phyloP scores from a whole-genome alignment of 768 basidiomycete species.

The Kwoniella bestiolae region DNA sequence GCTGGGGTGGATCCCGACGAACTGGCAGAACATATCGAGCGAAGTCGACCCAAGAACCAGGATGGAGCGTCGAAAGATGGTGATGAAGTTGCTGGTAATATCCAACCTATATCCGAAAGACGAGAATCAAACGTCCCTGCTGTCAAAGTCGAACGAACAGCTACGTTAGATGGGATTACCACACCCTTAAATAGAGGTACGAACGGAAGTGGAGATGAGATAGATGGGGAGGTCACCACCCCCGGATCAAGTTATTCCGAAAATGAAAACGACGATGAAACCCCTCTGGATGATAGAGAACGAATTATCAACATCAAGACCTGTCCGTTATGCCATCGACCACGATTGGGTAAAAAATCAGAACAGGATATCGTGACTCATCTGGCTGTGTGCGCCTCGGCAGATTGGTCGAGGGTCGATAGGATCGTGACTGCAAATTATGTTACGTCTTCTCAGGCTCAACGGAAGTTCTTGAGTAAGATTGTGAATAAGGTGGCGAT shows the following conservation, averaged over 20 bases:
- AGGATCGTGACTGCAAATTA: slow-evolving; percentile 90
- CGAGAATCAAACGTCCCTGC: slow-evolving; percentile 26
- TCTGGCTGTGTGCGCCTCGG: slow-evolving; percentile 90
- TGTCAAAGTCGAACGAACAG: slow-evolving; percentile 36
- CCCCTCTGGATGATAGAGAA: slow-evolving; percentile 60
- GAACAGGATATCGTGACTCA: slow-evolving; percentile 97
- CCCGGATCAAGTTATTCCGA: slow-evolving; percentile 18
- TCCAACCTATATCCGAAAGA: slow-evolving; percentile 20
- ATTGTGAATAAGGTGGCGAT: slow-evolving; percentile 81
- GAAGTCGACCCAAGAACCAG: slow-evolving; percentile 32
- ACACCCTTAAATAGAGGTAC: neutral
- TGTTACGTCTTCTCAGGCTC: slow-evolving; percentile 90
- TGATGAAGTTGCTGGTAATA: slow-evolving; percentile 33
- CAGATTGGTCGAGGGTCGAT: slow-evolving; percentile 89
- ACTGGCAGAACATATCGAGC: slow-evolving; percentile 59
- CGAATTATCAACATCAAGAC: slow-evolving; percentile 93
- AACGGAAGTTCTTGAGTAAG: slow-evolving; percentile 96
- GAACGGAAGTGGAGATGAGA: neutral
- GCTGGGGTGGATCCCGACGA: slow-evolving; percentile 62
- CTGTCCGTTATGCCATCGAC: slow-evolving; percentile 91
- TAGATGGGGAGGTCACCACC: slow-evolving; percentile 14
- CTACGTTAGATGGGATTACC: slow-evolving; percentile 22
- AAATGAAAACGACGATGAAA: slow-evolving; percentile 13
- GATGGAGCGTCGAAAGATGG: slow-evolving; percentile 24
- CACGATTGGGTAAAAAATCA: slow-evolving; percentile 78